These are phyloP conservation scores for Starmerella etchellsii DNA, from an alignment of 805 yeast genomes.

Conservation along the genomic window DNA sequence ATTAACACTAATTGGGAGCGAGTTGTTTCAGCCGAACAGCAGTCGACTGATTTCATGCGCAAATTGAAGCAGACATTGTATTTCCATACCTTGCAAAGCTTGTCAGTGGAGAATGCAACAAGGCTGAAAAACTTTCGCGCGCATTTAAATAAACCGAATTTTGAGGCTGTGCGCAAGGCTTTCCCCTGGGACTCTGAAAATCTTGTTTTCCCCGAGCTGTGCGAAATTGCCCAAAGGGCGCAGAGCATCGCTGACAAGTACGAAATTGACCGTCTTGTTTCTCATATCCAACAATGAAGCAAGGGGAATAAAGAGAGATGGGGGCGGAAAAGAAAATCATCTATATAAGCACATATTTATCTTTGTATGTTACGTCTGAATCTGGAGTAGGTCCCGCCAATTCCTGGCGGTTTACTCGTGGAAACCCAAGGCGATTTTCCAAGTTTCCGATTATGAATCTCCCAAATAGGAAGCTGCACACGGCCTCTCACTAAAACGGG, in stretches of 20 bases:
- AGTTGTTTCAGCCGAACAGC: not conserved
- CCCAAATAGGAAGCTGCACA: slow-evolving; percentile 46
- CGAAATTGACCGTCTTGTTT: slow-evolving; percentile 3
- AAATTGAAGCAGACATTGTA: slow-evolving; percentile 8
- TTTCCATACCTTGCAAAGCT: slow-evolving; percentile 3
- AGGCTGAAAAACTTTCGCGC: slow-evolving; percentile 3
- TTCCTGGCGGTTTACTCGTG: slow-evolving; percentile 20
- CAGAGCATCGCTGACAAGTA: slow-evolving; percentile 8
- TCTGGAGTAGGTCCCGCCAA: slow-evolving; percentile 45
- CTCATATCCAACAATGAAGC: not conserved
- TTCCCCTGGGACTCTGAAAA: slow-evolving; percentile 6
- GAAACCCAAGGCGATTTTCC: slow-evolving; percentile 36
- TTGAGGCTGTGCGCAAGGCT: not conserved
- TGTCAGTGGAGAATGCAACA: not conserved
- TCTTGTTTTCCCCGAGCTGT: slow-evolving; percentile 3
- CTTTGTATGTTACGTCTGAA: slow-evolving; percentile 41
- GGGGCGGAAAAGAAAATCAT: too few species aligned
- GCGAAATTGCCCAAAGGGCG: slow-evolving; percentile 1
- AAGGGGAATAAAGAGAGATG: too few species aligned
- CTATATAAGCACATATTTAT: too few species aligned
- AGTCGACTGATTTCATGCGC: not conserved
- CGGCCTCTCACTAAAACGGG: slow-evolving; percentile 16
- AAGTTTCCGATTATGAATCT: slow-evolving; percentile 30
- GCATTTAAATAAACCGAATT: not conserved
- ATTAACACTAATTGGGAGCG: slow-evolving; percentile 13